phyloP scores from a whole-genome alignment of 768 basidiomycete genomes.

The Termitomyces sp. region DNA sequence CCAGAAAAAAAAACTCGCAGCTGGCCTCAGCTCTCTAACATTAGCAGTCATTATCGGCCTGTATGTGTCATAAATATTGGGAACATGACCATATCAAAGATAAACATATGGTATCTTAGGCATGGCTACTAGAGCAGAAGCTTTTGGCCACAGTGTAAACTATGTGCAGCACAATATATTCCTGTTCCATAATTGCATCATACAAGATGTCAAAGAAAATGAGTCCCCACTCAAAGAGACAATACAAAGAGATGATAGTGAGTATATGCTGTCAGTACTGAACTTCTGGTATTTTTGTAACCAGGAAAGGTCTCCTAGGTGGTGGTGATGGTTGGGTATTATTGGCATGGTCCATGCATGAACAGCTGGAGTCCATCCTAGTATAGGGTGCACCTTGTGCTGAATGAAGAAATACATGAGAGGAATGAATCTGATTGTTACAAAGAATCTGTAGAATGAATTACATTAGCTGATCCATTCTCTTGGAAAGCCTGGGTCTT shows the following conservation, averaged over 20 bases:
- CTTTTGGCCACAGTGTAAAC: constrained; percentile 23
- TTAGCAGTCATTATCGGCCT: no score
- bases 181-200: constrained; percentile 60
- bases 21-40: no score
- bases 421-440: constrained; percentile 60
- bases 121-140: neutral
- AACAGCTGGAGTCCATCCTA: constrained; percentile 55
- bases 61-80: constrained; percentile 12
- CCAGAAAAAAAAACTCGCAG: no score
- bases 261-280: constrained; percentile 64
- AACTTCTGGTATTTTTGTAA: neutral
- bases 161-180: constrained; percentile 41
- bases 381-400: constrained; percentile 75
- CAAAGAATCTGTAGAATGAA: constrained; percentile 60
- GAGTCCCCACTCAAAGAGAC: constrained; percentile 85
- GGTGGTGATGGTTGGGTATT: no score
- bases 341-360: no score
- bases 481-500: constrained; percentile 15
- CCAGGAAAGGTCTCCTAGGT: no score
- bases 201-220: constrained; percentile 71
- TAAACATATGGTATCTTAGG: constrained; percentile 1
- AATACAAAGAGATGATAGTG: no score
- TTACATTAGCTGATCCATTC: neutral
- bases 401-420: constrained; percentile 83
- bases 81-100: neutral